phyloP scores from a whole-genome alignment of 495 filamentous ascomycete species.

The Jackrogersella minutella region DNA sequence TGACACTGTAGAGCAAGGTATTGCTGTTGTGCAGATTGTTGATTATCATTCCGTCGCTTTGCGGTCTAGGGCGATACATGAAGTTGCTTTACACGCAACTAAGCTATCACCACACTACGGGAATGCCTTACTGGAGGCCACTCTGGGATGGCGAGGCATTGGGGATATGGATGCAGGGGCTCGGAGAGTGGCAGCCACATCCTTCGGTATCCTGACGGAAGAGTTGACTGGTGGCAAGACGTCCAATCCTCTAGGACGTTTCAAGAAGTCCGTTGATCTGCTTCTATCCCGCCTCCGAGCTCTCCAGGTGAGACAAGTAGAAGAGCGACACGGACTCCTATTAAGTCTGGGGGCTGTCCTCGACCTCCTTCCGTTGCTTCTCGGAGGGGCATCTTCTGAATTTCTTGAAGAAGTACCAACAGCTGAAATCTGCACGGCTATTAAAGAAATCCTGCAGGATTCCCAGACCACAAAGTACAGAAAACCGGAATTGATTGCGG shows the following conservation, averaged over 20 bases:
- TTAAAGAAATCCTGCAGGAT: conserved; percentile 48
- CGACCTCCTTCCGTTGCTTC: conserved; percentile 48
- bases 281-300: conserved; percentile 55
- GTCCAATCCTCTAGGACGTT: conserved; percentile 35
- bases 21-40: conserved; percentile 83
- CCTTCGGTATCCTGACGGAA: conserved; percentile 68
- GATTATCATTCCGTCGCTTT: conserved; percentile 93
- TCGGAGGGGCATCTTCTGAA: conserved; percentile 3
- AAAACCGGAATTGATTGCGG: conserved; percentile 74
- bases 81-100: conserved; percentile 74
- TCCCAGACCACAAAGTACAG: conserved; percentile 54
- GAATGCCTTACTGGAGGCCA: conserved; percentile 68
- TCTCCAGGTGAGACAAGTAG: conserved; percentile 66
- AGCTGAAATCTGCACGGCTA: conserved; percentile 12
- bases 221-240: conserved; percentile 41
- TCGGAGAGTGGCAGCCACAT: conserved; percentile 72
- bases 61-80: conserved; percentile 78
- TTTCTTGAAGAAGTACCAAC: conserved; percentile 16
- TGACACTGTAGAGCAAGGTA: conserved; percentile 79
- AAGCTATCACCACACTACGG: conserved; percentile 73
- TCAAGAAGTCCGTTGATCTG: conserved; percentile 40
- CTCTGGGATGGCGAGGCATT: conserved; percentile 89
- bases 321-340: conserved; percentile 72
- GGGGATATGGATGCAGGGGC: conserved; percentile 76
- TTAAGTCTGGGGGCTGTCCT: conserved; percentile 64